Evolutionary conservation across 2,329 filamentous ascomycete species (phyloP).

Genomic region (Niveomyces coronatus): DNA sequence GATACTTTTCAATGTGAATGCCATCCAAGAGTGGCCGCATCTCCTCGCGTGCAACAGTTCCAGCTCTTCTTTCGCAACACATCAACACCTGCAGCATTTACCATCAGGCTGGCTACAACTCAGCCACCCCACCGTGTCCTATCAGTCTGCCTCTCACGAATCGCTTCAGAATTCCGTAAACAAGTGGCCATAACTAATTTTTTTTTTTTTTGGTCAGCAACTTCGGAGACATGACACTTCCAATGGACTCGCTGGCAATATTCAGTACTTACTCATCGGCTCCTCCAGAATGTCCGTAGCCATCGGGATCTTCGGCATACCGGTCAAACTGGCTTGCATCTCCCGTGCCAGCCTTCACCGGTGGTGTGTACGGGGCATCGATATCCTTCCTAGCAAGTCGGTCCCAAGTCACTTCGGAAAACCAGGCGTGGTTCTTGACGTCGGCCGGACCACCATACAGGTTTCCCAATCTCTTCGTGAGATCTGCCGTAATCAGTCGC

Average conservation of each 20-base stretch:
- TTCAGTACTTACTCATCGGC: slow-evolving; percentile 68
- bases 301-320: slow-evolving; percentile 93
- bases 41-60: too few species aligned
- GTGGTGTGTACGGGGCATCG: slow-evolving; percentile 93
- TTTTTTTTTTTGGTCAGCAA: slow-evolving; percentile 4
- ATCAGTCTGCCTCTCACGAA: slow-evolving; percentile 1
- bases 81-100: too few species aligned
- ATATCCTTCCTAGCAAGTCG: slow-evolving; percentile 90
- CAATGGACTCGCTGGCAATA: too few species aligned
- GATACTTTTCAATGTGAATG: too few species aligned
- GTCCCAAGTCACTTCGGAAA: slow-evolving; percentile 96
- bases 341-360: slow-evolving; percentile 84
- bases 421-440: slow-evolving; percentile 94
- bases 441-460: slow-evolving; percentile 82
- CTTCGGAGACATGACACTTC: too few species aligned
- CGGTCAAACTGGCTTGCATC: slow-evolving; percentile 97
- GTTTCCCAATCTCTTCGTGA: slow-evolving; percentile 93
- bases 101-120: too few species aligned
- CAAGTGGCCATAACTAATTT: slow-evolving; percentile 55
- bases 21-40: too few species aligned
- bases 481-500: slow-evolving; percentile 84
- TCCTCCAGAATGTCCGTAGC: slow-evolving; percentile 64
- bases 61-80: too few species aligned
- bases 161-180: slow-evolving; percentile 60
- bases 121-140: too few species aligned